Conservation (phyloP, 2,329 filamentous ascomycete species). For the Calonectria pauciramosa region DNA sequence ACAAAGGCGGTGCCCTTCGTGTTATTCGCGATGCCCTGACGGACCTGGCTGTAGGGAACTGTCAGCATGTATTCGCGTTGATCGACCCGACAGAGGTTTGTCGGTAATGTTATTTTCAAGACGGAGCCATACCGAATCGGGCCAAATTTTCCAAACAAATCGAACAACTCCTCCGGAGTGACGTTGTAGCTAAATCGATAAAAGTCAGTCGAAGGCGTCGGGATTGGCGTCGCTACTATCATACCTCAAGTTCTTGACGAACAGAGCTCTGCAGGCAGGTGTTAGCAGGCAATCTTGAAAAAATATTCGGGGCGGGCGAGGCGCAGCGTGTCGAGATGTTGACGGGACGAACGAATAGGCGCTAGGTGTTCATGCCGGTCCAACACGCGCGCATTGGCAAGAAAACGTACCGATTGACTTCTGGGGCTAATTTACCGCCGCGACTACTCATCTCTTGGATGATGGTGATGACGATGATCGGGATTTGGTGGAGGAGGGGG, state of each 20-base stretch:
- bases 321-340: slow-evolving; percentile 24
- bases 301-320: slow-evolving; percentile 27
- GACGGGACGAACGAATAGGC: slow-evolving; percentile 21
- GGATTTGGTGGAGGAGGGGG: slow-evolving; percentile 45
- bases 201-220: slow-evolving; percentile 60
- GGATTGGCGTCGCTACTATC: slow-evolving; percentile 46
- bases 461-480: slow-evolving; percentile 50
- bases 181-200: slow-evolving; percentile 92
- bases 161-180: slow-evolving; percentile 96
- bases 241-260: slow-evolving; percentile 99
- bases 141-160: slow-evolving; percentile 98
- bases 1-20: slow-evolving; percentile 99
- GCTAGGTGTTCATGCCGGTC: slow-evolving; percentile 25
- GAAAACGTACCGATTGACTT: slow-evolving; percentile 88
- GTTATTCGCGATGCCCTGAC: slow-evolving; percentile 96
- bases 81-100: slow-evolving; percentile 18
- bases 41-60: slow-evolving; percentile 82
- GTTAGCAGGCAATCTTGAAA: slow-evolving; percentile 49
- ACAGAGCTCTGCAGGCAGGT: slow-evolving; percentile 83
- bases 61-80: slow-evolving; percentile 39
- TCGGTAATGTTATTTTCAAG: slow-evolving; percentile 27
- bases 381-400: slow-evolving; percentile 29
- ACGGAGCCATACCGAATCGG: slow-evolving; percentile 82
- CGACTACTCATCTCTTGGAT: slow-evolving; percentile 94
- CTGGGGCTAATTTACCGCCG: slow-evolving; percentile 96